Percentiles rank a stretch among this genome's conserved stretches.
Conservation (phyloP, 2,329 filamentous ascomycete species). For the Whalleya microplaca region DNA sequence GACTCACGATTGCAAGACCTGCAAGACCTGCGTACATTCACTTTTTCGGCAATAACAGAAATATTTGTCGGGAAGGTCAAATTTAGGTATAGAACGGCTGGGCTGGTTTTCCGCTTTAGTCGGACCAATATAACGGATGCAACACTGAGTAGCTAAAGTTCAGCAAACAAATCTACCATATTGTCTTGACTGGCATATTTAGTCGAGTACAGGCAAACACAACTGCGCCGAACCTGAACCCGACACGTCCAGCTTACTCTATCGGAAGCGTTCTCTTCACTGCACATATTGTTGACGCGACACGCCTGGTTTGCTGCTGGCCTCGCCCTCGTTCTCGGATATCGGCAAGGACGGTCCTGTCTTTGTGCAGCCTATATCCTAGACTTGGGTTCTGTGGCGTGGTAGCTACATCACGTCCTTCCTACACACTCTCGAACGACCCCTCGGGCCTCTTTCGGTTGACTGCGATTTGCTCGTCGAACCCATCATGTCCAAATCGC, state of each 20-base stretch:
- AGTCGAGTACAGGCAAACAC: not conserved
- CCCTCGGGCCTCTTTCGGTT: constrained; percentile 6
- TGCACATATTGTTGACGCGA: not conserved
- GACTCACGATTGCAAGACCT: not conserved
- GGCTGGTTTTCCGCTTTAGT: constrained; percentile 8
- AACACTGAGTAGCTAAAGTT: not conserved
- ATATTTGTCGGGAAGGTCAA: constrained; percentile 3
- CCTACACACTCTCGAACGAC: constrained; percentile 9
- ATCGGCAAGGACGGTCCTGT: not conserved
- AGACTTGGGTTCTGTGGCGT: not conserved
- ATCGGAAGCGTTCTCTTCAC: not conserved
- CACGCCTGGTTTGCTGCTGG: not conserved
- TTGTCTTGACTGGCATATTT: not conserved
- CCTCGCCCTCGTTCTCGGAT: not conserved
- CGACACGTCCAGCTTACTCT: not conserved
- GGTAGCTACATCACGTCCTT: constrained; percentile 1
- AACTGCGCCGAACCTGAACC: not conserved
- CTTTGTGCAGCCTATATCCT: not conserved
- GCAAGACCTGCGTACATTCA: not conserved
- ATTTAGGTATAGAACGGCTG: constrained; percentile 7
- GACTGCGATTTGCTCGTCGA: constrained; percentile 2
- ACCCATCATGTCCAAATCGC: constrained; percentile 38
- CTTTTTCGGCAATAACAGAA: not conserved
- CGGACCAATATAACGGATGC: constrained; percentile 4
- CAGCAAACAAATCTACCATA: not conserved